A percentile compares a stretch with the other conserved stretches of the same genome.
These are phyloP conservation scores for Saccharomyces hybrid DNA, from an alignment of 1,139 yeast species.

Conservation along the genomic window DNA sequence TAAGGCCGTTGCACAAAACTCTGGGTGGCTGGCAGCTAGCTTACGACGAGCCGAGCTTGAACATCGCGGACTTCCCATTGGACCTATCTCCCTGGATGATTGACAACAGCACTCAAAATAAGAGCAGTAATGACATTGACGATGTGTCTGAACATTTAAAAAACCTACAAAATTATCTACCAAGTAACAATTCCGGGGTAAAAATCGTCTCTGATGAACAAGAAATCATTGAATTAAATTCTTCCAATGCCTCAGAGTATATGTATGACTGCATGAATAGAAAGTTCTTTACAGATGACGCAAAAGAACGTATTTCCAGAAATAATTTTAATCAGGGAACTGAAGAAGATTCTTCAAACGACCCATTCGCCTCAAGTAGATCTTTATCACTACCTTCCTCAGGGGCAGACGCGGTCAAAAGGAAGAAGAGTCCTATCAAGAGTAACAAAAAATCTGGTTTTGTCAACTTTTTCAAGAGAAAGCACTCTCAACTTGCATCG, in stretches of 20 bases:
- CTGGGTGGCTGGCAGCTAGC: slow-evolving; percentile 29
- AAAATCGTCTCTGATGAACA: slow-evolving; percentile 13
- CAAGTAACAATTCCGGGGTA: slow-evolving; percentile 5
- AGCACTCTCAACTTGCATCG: slow-evolving; percentile 7
- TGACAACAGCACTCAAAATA: slow-evolving; percentile 4
- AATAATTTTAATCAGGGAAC: slow-evolving; percentile 4
- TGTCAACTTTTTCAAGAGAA: slow-evolving; percentile 17
- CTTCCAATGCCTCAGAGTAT: slow-evolving; percentile 13
- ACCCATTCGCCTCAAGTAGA: not conserved
- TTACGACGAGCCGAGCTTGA: slow-evolving; percentile 29
- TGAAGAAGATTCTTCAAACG: slow-evolving; percentile 1
- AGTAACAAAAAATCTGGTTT: slow-evolving; percentile 12
- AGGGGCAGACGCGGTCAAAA: slow-evolving; percentile 1
- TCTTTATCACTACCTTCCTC: not conserved
- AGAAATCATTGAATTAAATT: slow-evolving; percentile 10
- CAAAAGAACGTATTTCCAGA: not conserved
- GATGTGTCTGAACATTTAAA: not conserved
- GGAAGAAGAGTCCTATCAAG: slow-evolving; percentile 5
- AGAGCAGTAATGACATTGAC: not conserved
- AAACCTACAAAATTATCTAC: not conserved
- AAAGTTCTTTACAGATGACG: slow-evolving; percentile 9
- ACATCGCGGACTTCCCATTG: slow-evolving; percentile 25
- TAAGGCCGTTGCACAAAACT: slow-evolving; percentile 19
- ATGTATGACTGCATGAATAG: slow-evolving; percentile 22
- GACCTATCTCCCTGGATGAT: slow-evolving; percentile 20